Evolutionary conservation across 305 asterid species (phyloP).

Genomic region (Fraxinus dipetala): DNA sequence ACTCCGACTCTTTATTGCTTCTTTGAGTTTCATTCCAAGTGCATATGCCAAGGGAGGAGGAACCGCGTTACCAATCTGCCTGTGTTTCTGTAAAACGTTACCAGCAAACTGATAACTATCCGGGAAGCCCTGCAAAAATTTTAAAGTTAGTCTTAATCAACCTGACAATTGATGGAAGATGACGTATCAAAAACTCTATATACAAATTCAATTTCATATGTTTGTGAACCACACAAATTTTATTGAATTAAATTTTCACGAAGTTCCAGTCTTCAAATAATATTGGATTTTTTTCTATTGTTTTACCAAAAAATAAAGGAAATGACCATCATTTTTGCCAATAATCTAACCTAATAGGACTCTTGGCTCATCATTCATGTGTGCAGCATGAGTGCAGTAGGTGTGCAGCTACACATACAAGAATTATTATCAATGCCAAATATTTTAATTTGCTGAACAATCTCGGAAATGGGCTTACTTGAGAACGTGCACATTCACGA

Average conservation of each 20-base stretch:
- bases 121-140: conserved; percentile 39
- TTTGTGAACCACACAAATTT: neutral
- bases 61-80: conserved; percentile 54
- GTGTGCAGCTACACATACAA: neutral
- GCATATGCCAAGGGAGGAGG: conserved; percentile 56
- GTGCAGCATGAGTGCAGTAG: neutral
- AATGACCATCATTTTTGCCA: neutral
- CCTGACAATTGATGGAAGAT: neutral
- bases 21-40: conserved; percentile 46
- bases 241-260: neutral
- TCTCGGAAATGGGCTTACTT: conserved; percentile 37
- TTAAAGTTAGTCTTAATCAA: neutral
- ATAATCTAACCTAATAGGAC: neutral
- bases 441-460: neutral
- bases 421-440: neutral
- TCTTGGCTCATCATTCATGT: neutral
- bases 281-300: neutral
- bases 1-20: conserved; percentile 30
- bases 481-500: conserved; percentile 80
- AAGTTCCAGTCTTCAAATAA: neutral
- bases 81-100: conserved; percentile 39
- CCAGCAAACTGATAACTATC: conserved; percentile 45
- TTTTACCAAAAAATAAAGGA: neutral
- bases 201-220: neutral
- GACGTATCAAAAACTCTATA: neutral